Conservation (phyloP, 129 eudicot genomes). For the Smallanthus sonchifolius region DNA sequence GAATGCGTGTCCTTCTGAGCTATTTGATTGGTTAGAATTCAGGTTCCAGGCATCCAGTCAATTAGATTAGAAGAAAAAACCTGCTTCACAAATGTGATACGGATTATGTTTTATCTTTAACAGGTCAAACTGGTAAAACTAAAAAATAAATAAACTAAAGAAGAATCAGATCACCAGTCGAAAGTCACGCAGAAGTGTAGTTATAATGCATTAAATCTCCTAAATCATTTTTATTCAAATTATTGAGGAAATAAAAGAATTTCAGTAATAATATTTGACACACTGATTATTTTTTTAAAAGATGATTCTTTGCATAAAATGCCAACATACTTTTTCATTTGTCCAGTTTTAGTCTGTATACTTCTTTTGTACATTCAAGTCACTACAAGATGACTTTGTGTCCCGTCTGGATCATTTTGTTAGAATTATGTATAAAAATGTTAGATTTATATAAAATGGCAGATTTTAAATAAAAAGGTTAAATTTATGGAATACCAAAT, state of each 20-base stretch:
- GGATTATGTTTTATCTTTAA: neutral
- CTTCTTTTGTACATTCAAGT: neutral
- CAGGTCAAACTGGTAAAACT: neutral
- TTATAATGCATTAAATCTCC: neutral
- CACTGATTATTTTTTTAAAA: neutral
- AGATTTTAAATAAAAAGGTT: neutral
- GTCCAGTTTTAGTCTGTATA: neutral
- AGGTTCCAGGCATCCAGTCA: constrained; percentile 87
- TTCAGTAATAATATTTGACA: neutral
- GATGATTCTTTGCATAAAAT: neutral
- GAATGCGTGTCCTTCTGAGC: constrained; percentile 18
- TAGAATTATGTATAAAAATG: neutral
- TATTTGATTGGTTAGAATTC: constrained; percentile 34
- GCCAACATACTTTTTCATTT: neutral
- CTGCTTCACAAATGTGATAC: constrained; percentile 30
- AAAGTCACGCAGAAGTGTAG: neutral
- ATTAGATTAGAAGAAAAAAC: constrained; percentile 41
- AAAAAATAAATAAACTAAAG: neutral
- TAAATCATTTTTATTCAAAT: neutral
- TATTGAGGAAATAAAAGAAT: neutral
- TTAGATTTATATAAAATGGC: neutral
- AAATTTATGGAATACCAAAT: no score
- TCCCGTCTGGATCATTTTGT: neutral
- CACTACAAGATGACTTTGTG: neutral
- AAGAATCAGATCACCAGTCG: neutral